These are phyloP conservation scores for Echium plantagineum DNA, from an alignment of 257 asterid species.

Conservation along the genomic window DNA sequence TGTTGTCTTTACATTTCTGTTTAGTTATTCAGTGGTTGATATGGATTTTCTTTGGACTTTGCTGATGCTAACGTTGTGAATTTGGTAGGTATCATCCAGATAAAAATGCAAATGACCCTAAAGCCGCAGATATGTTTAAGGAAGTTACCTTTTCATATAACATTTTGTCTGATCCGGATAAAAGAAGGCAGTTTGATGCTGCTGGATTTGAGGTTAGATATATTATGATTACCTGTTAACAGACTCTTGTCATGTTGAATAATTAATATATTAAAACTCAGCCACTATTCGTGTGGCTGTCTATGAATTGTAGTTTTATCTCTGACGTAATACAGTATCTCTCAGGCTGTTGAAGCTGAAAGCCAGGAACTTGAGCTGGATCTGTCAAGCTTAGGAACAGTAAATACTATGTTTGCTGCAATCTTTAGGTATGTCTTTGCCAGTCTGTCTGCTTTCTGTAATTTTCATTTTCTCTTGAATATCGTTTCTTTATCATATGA, in stretches of 20 bases:
- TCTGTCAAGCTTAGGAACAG: conserved; percentile 94
- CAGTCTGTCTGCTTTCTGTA: conserved; percentile 2
- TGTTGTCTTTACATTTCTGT: too few species aligned
- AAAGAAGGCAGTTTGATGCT: conserved; percentile 78
- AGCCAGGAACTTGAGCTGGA: conserved; percentile 92
- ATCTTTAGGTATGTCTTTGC: conserved; percentile 61
- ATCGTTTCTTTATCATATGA: conserved; percentile 8
- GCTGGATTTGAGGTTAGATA: conserved; percentile 75
- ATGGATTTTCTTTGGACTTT: conserved; percentile 5
- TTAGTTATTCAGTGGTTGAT: neutral
- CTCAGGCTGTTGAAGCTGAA: conserved; percentile 91
- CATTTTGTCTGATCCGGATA: conserved; percentile 87
- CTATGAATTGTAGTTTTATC: neutral
- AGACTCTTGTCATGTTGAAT: neutral
- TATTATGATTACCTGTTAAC: neutral
- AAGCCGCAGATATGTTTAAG: conserved; percentile 83
- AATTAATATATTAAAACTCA: neutral
- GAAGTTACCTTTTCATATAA: conserved; percentile 90
- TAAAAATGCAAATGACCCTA: conserved; percentile 83
- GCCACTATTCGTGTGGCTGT: neutral
- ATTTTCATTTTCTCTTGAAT: conserved; percentile 2
- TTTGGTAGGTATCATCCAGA: conserved; percentile 88
- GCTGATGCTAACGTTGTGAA: conserved; percentile 9
- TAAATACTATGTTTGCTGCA: conserved; percentile 94
- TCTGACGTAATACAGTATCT: conserved; percentile 3